Base-by-base conservation (phyloP, 345 rosid genomes). In the Salix arbutifolia region DNA sequence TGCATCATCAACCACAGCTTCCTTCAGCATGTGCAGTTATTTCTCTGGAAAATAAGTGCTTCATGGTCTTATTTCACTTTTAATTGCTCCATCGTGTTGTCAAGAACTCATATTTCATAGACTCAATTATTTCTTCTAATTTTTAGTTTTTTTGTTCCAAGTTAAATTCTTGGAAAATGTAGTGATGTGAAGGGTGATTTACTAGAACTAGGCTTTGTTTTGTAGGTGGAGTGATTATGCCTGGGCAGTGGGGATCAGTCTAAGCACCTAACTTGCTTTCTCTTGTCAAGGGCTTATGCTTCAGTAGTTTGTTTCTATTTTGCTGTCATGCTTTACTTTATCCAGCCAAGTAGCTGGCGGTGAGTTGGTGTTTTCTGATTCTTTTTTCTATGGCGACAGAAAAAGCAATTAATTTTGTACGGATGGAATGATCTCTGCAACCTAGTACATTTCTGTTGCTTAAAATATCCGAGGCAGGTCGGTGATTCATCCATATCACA, bases 191-290 rank as follows among this genome's bases (percentile, higher is more conserved):
- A 50, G 10, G 64, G 50, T 53, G 30, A 67, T 67, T 17, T 52
- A 71, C 71, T 62, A 74, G 77, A 64, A 42, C 19, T 74, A 60
- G 67, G 53, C 37, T 64, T 38, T 73, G 53, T 73, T 25, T 62
- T 35, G 69, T 42, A 64, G 69, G 69, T 74, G 25, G 66, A 65
- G 61, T 31, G 38, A 48, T 7, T 26, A 10, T 48, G 28, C 21
- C 46, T 26, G 65, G 78, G 11, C 33, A 30, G n/a, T 28, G 16
- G 44, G 26, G 50, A 67, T 53, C 50, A 2, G 8, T 50, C 26
- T 13, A n/a, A 40, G 28, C 53, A 68, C 48, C 53, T 40, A 28
- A 28, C 35, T 30, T 50, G 25, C 35, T 9, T 25, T 66, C n/a
- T 58, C 72, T 33, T 23, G 14, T n/a, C 11, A 10, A 30, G 65